Base-by-base conservation (phyloP, 1,284 basidiomycete species). In the Erythrobasidium hasegawianum region DNA sequence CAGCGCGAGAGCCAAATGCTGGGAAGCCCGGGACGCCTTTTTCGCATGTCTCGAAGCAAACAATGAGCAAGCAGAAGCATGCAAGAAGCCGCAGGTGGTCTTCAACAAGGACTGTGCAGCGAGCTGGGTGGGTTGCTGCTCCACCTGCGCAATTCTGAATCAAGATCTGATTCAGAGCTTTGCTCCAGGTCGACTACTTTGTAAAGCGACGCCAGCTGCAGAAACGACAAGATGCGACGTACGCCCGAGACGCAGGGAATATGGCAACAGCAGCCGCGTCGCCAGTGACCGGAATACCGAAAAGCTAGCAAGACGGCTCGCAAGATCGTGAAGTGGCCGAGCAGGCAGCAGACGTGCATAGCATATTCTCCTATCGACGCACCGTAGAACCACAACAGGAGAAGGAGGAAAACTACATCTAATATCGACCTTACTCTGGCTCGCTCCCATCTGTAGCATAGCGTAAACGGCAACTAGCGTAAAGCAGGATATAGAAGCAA, bases 181-280 rank as follows among this genome's bases (percentile, higher is more conserved):
- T 4, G n/a, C 45, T 38, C 16, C 69, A 90, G 89, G 85, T 90
- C 72, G 86, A 86, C 38, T 90, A 90, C 75, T 90, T 90, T 73
- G 89, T 90, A 78, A 86, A 87, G 74, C 83, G 88, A 40, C 81
- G 88, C 58, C 82, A 88, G 27, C 82, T 89, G 62, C 79, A 79
- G 67, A 70, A 78, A 38, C 71, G 79, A 20, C 76, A 78, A 67
- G 74, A 75, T 59, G 74, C 75, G n/a, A 79, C 78, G 56, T 70
- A 72, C 18, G 62, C 62, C 14, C 16, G 39, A 22, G 62, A 65
- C 29, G 62, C 62, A 20, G 62, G 62, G 14, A 53, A 50, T 20
- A 26, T 57, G 11, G 62, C 62, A 24, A 65, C 41, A 8, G 26
- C 18, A n/a, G 50, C 20, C 16, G 26, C 50, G 5, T 27, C 26